Percentiles rank a stretch among this genome's conserved stretches.
These are phyloP conservation scores for Scortechinia acanthostroma DNA, from an alignment of 2,329 filamentous ascomycete genomes.

Conservation along the genomic window DNA sequence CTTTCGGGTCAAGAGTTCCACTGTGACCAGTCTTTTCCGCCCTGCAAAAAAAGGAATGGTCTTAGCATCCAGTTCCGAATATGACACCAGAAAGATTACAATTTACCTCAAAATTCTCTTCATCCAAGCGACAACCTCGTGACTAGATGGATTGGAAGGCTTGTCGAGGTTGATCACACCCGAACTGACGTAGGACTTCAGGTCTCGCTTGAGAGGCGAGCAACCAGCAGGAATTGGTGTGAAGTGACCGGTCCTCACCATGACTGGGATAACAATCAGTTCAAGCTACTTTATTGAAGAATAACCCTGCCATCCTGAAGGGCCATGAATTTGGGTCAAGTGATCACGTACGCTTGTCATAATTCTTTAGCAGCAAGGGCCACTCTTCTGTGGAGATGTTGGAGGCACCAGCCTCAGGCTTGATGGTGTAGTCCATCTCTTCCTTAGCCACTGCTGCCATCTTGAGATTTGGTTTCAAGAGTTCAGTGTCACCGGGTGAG, in stretches of 20 bases:
- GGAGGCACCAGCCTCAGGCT: constrained; percentile 77
- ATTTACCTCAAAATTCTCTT: constrained; percentile 85
- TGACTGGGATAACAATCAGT: constrained; percentile 44
- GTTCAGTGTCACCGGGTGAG: neutral
- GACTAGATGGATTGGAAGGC: constrained; percentile 92
- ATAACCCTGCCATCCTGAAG: neutral
- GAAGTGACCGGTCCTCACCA: constrained; percentile 90
- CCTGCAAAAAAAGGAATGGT: constrained; percentile 32
- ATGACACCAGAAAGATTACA: neutral
- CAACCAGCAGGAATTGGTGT: constrained; percentile 92
- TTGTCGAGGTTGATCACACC: constrained; percentile 98
- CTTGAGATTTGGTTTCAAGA: neutral
- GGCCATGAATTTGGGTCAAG: neutral
- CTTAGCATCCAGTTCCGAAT: constrained; percentile 3
- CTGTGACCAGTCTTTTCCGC: constrained; percentile 97
- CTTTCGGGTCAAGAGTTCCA: constrained; percentile 95
- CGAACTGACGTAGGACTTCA: constrained; percentile 94
- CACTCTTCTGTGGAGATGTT: constrained; percentile 79
- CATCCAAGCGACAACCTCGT: constrained; percentile 98
- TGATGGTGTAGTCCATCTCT: constrained; percentile 78
- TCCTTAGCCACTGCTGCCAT: constrained; percentile 19
- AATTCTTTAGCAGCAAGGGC: constrained; percentile 93
- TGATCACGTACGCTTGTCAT: constrained; percentile 70
- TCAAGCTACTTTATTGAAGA: neutral
- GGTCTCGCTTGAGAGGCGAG: constrained; percentile 82